Conservation (phyloP, 768 basidiomycete species). For the Mycena olivaceomarginata region DNA sequence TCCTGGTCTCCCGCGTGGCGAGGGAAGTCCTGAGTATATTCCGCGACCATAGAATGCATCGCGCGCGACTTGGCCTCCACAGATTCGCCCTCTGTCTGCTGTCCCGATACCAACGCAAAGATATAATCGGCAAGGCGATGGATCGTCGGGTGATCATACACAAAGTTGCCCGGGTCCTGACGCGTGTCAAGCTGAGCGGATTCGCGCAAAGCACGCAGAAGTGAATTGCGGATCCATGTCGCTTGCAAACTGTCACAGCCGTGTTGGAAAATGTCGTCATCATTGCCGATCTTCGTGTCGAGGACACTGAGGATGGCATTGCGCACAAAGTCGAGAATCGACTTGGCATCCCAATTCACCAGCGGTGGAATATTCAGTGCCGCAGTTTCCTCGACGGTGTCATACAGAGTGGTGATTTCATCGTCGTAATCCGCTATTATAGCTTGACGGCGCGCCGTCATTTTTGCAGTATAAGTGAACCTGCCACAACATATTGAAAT, state of each 20-base stretch:
- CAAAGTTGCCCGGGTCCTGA: conserved; percentile 53
- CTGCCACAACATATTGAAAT: conserved; percentile 41
- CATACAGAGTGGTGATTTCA: conserved; percentile 64
- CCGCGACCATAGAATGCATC: conserved; percentile 43
- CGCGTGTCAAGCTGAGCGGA: conserved; percentile 46
- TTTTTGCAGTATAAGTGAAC: conserved; percentile 51
- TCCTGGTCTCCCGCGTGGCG: conserved; percentile 24
- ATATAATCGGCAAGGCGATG: conserved; percentile 37
- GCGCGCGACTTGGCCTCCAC: conserved; percentile 9
- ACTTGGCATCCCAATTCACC: conserved; percentile 45
- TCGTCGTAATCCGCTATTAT: conserved; percentile 59
- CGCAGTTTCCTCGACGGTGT: conserved; percentile 54
- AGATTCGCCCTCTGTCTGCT: not conserved
- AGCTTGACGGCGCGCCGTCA: conserved; percentile 58
- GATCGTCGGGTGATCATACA: conserved; percentile 60
- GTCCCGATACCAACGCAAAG: conserved; percentile 27
- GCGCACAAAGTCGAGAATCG: conserved; percentile 54
- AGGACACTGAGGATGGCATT: conserved; percentile 59
- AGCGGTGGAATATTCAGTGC: conserved; percentile 52
- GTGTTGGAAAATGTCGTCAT: conserved; percentile 60
- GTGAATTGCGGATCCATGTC: conserved; percentile 62
- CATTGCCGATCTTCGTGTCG: conserved; percentile 47
- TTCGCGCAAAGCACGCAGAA: conserved; percentile 57
- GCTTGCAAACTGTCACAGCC: conserved; percentile 66
- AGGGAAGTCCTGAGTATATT: conserved; percentile 40